Percentiles rank a stretch among this genome's conserved stretches.
Evolutionary conservation across 2,329 filamentous ascomycete genomes (phyloP).

Genomic region (Trichoderma oligosporum): DNA sequence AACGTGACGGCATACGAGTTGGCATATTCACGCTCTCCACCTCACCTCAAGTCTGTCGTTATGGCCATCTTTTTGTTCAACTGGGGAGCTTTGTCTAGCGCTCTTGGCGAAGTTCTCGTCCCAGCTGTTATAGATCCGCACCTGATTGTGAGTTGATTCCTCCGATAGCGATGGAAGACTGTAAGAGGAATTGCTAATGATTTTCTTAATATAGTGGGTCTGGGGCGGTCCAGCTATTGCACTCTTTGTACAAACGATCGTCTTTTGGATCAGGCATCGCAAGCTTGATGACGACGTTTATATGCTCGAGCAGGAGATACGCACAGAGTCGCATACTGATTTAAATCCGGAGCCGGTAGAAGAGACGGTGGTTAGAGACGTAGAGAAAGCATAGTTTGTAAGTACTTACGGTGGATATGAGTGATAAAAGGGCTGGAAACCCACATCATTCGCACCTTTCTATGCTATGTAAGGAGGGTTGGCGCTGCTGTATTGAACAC

Average conservation of each 20-base stretch:
- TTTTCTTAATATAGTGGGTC: slow-evolving; percentile 23
- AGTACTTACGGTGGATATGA: neutral
- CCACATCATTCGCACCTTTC: neutral
- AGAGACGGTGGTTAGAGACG: neutral
- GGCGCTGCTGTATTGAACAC: neutral
- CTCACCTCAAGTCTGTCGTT: slow-evolving; percentile 19
- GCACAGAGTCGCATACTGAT: slow-evolving; percentile 10
- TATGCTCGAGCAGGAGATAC: slow-evolving; percentile 20
- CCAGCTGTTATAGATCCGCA: slow-evolving; percentile 15
- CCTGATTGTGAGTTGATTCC: slow-evolving; percentile 18
- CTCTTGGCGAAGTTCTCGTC: slow-evolving; percentile 17
- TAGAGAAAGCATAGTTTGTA: neutral
- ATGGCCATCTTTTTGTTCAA: slow-evolving; percentile 19
- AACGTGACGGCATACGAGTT: slow-evolving; percentile 17
- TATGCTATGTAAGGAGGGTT: too few species aligned
- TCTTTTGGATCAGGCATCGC: slow-evolving; percentile 27
- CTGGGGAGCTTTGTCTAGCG: slow-evolving; percentile 19
- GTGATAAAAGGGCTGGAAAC: neutral
- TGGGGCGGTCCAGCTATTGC: slow-evolving; percentile 28
- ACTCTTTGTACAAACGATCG: slow-evolving; percentile 25
- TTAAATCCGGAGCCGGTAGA: neutral
- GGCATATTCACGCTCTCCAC: slow-evolving; percentile 17
- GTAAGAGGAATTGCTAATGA: neutral
- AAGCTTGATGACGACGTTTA: slow-evolving; percentile 25
- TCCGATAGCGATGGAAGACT: neutral